Evolutionary conservation across 2,329 filamentous ascomycete genomes (phyloP).

Genomic region (Paraconiothyrium sp.): DNA sequence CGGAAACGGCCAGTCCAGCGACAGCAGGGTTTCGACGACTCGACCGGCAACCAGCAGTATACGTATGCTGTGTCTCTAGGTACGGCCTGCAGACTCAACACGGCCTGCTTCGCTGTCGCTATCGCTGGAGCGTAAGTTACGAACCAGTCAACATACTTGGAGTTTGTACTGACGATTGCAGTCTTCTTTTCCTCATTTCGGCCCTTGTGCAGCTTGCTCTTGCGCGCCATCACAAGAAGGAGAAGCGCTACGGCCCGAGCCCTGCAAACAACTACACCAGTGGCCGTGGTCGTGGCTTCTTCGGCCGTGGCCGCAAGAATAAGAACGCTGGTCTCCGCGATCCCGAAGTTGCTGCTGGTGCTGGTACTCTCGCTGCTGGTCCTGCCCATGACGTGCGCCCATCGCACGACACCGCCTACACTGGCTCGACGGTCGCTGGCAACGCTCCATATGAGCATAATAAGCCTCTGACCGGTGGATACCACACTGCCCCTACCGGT

Average conservation of each 20-base stretch:
- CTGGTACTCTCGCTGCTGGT: slow-evolving; percentile 32
- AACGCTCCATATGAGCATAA: slow-evolving; percentile 46
- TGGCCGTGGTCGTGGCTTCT: slow-evolving; percentile 63
- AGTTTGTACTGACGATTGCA: slow-evolving; percentile 44
- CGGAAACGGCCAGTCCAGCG: slow-evolving; percentile 67
- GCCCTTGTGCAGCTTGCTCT: slow-evolving; percentile 74
- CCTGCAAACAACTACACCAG: slow-evolving; percentile 74
- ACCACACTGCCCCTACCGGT: slow-evolving; percentile 57
- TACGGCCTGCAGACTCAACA: slow-evolving; percentile 80
- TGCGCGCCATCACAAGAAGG: slow-evolving; percentile 75
- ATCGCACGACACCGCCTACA: slow-evolving; percentile 61
- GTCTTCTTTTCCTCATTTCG: slow-evolving; percentile 78
- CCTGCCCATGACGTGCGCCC: slow-evolving; percentile 52
- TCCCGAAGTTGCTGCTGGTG: slow-evolving; percentile 53
- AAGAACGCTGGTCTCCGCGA: slow-evolving; percentile 44
- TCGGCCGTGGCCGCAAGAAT: slow-evolving; percentile 48
- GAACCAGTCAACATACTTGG: slow-evolving; percentile 2
- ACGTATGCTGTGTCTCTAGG: slow-evolving; percentile 58
- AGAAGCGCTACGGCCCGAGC: slow-evolving; percentile 75
- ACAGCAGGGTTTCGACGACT: slow-evolving; percentile 60
- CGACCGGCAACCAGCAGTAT: slow-evolving; percentile 48
- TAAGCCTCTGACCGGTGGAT: slow-evolving; percentile 52
- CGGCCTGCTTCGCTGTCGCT: slow-evolving; percentile 78
- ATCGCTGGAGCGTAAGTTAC: slow-evolving; percentile 76
- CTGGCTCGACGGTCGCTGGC: slow-evolving; percentile 58